Base-by-base conservation (phyloP, 306 rosid genomes). In the Begonia fuchsioides region DNA sequence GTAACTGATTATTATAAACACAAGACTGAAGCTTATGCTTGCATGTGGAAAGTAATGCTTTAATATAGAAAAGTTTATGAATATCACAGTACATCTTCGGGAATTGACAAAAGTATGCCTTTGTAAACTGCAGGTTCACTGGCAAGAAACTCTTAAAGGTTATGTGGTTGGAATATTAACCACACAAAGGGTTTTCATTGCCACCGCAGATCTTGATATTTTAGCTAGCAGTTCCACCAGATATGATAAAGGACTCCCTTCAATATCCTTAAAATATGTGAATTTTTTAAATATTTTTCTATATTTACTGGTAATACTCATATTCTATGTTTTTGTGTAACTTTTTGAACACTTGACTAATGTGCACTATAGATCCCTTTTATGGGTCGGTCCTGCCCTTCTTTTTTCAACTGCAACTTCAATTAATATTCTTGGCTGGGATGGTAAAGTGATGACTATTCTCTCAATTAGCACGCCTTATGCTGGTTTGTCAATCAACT, bases 381-480 rank as follows among this genome's bases (percentile, higher is more conserved):
- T 92, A 63, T 92, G 98, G 98, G 76, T 85, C 64, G 98, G 98
- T 48, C 98, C 98, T 20, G 93, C 96, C 38, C 92, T 92, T 71
- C 83, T 92, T 47, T 92, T 85, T 77, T 85, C 96, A 65, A 92
- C 96, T 55, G 70, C 98, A 71, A 75, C 96, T 12, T 76, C 87
- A 43, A 65, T 92, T 62, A 82, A 79, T 62, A 65, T 82, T 50
- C 98, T 92, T 59, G 98, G 98, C 62, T 92, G 96, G 98, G 98
- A 92, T 60, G 96, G 96, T 55, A 92, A 82, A 75, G 96, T 73
- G 58, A 77, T 96, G 71, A 77, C 86, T 62, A 82, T 85, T 70
- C 85, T 92, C 56, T 85, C 98, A 11, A 71, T 72, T 60, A 85
- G 81, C 62, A 67, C 71, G 83, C 93, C 87, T 63, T 64, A 66